Evolutionary conservation across 768 basidiomycete genomes (phyloP).

Genomic region (Trametes punicea): DNA sequence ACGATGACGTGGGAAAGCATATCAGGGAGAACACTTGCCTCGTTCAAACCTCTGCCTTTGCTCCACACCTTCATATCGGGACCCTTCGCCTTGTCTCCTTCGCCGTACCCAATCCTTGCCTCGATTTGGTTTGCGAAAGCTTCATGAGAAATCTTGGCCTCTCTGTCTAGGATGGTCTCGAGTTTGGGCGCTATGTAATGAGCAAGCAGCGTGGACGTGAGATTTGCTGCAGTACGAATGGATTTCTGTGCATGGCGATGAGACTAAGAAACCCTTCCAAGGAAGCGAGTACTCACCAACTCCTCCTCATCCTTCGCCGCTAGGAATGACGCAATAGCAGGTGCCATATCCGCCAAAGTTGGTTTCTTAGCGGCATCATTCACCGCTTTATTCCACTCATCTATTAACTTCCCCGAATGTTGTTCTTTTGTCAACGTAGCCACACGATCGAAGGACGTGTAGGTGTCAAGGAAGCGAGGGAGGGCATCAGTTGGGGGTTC

Average conservation of each 20-base stretch:
- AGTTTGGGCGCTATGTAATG: constrained; percentile 86
- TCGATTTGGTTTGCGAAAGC: constrained; percentile 84
- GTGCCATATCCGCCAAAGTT: constrained; percentile 74
- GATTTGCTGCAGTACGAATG: constrained; percentile 64
- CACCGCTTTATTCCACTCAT: constrained; percentile 78
- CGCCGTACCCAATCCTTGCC: constrained; percentile 80
- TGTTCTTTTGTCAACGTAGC: constrained; percentile 81
- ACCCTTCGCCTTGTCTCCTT: constrained; percentile 70
- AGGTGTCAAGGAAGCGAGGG: constrained; percentile 60
- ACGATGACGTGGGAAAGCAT: not conserved
- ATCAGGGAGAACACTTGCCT: constrained; percentile 47
- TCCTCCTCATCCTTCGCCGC: constrained; percentile 92
- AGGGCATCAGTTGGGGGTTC: constrained; percentile 74
- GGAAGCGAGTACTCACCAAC: constrained; percentile 52
- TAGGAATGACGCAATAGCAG: constrained; percentile 74
- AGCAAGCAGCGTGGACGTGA: constrained; percentile 83
- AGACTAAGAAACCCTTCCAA: constrained; percentile 1
- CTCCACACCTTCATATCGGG: constrained; percentile 94
- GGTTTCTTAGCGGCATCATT: constrained; percentile 55
- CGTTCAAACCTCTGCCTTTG: constrained; percentile 66
- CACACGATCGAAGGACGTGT: constrained; percentile 59
- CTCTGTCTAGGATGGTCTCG: constrained; percentile 87
- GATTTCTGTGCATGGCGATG: constrained; percentile 54
- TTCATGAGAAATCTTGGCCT: constrained; percentile 88
- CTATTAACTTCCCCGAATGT: constrained; percentile 79